phyloP scores from a whole-genome alignment of 1,284 basidiomycete genomes.

The Pholiota adiposa region DNA sequence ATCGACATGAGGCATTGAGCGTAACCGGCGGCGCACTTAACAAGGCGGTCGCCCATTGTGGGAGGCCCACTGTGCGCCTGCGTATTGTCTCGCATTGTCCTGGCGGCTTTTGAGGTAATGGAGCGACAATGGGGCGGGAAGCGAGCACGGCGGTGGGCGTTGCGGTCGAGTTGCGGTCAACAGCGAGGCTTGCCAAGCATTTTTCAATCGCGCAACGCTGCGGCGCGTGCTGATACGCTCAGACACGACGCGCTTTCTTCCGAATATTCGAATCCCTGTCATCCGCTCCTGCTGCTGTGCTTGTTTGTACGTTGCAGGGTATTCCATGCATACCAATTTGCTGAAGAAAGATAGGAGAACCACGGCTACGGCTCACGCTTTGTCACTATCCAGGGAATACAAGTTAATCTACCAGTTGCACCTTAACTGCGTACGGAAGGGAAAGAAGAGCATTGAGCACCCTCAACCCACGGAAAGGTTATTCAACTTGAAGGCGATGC shows the following conservation, averaged over 20 bases:
- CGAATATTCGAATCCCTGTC: too few species aligned
- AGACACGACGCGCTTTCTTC: neutral
- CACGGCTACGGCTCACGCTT: too few species aligned
- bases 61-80: neutral
- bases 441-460: too few species aligned
- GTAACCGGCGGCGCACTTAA: constrained; percentile 15
- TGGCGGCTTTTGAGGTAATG: neutral
- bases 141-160: neutral
- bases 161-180: too few species aligned
- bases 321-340: too few species aligned
- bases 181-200: neutral
- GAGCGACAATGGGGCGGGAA: neutral
- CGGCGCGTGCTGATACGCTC: neutral
- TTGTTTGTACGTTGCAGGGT: too few species aligned
- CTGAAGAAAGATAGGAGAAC: too few species aligned
- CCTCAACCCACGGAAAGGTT: neutral
- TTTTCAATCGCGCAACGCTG: neutral
- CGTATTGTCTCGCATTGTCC: constrained; percentile 14
- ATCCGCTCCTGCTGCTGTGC: too few species aligned
- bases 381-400: too few species aligned
- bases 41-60: neutral
- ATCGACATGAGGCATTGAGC: constrained; percentile 27
- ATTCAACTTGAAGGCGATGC: too few species aligned
- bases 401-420: too few species aligned
- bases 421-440: neutral